Evolutionary conservation across 202 grass and related monocot genomes (phyloP).

Genomic region (Panicum virgatum): DNA sequence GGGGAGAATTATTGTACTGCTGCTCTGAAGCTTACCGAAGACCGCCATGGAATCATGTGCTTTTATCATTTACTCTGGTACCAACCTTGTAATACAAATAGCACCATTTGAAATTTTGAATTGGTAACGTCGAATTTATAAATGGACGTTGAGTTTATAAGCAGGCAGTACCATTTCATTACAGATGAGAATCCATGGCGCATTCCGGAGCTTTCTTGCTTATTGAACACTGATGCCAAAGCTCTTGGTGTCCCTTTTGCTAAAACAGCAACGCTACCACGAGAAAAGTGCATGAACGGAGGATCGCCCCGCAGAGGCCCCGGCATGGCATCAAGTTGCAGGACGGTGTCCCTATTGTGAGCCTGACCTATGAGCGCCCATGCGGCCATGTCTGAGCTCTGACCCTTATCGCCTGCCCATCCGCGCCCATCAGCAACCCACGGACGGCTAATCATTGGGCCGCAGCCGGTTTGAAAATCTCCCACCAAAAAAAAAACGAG

Average conservation of each 20-base stretch:
- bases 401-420: neutral
- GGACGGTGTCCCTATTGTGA: conserved; percentile 18
- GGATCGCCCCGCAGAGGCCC: neutral
- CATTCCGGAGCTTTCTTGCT: neutral
- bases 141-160: no score
- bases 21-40: conserved; percentile 5
- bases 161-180: neutral
- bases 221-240: neutral
- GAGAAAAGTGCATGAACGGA: neutral
- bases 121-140: neutral
- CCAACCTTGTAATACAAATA: neutral
- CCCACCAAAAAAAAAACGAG: neutral
- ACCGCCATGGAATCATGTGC: neutral
- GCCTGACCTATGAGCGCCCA: conserved; percentile 21
- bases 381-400: conserved; percentile 11
- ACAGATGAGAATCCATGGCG: neutral
- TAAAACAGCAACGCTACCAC: neutral
- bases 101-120: neutral
- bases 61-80: neutral
- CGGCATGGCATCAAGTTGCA: conserved; percentile 27
- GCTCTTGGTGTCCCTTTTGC: neutral
- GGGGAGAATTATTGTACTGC: neutral
- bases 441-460: conserved; percentile 2
- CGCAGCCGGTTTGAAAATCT: neutral
- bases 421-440: conserved; percentile 23